Base-by-base conservation (phyloP, 371 early-diverging fungal genomes). In the Mortierella sp. region DNA sequence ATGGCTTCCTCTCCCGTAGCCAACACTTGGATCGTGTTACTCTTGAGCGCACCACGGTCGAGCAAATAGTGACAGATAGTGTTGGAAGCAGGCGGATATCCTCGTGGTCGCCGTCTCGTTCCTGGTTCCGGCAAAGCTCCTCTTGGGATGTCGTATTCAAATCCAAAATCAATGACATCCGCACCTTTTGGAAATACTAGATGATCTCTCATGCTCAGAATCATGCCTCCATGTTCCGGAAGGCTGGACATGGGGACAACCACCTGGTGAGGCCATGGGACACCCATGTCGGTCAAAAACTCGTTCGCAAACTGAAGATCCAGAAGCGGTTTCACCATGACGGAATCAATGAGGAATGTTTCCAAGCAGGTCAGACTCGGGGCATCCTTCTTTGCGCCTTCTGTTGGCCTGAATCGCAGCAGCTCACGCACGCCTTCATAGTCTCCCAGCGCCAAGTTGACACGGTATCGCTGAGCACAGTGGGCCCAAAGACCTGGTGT, bases 141-240 rank as follows among this genome's bases (percentile, higher is more conserved):
- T 45, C 85, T 27, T 74, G 70, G 61, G 54, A 79, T 12, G n/a
- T 76, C 69, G 25, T 76, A 76, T 22, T 76, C 76, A 48, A 76
- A 76, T 49, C 76, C 76, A 57, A 76, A 76, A n/a, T 76, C 76
- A 40, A 76, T 76, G 57, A 76, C 68, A 46, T 76, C 76, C 0
- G 76, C 76, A 1, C 67, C 65, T 46, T 63, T 46, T 22, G 64
- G 55, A 68, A 60, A 57, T 22, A 79, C 57, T 21, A 57, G 39
- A 28, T 66, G 57, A 53, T 87, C 86, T 27, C 88, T 70, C 63
- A 89, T 82, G 46, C 84, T 77, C 51, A 94, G 59, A 34, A 94
- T 82, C 80, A 89, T 85, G 12, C 94, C 92, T 56, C 91, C 93
- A 53, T 92, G 89, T 61, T 92, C 92, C 0, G 90, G 84, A 17